Evolutionary conservation across 179 eudicot species (phyloP).

Genomic region (Beta macrorhiza): DNA sequence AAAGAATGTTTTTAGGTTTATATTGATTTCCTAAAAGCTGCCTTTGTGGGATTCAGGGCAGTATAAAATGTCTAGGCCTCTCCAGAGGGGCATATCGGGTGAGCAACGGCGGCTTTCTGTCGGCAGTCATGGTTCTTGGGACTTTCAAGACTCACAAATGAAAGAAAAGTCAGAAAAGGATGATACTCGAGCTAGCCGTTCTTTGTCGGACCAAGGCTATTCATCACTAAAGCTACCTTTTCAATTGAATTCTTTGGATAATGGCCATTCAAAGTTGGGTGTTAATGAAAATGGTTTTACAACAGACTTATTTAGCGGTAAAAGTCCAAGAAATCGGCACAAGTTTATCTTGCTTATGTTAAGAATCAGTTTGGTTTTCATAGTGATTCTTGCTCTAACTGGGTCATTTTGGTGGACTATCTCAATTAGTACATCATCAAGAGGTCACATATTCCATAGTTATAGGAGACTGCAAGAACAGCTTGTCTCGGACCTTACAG

Average conservation of each 20-base stretch:
- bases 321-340: conserved; percentile 53
- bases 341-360: conserved; percentile 60
- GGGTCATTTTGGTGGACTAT: conserved; percentile 95
- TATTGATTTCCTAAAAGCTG: conserved; percentile 7
- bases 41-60: conserved; percentile 28
- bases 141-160: conserved; percentile 64
- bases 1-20: neutral
- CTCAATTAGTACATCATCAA: conserved; percentile 62
- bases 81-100: conserved; percentile 70
- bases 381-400: conserved; percentile 69
- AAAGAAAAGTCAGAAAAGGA: conserved; percentile 77
- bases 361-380: conserved; percentile 64
- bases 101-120: conserved; percentile 63
- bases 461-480: conserved; percentile 84
- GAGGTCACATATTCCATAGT: conserved; percentile 66
- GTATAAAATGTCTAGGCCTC: conserved; percentile 84
- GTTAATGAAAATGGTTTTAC: conserved; percentile 56
- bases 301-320: conserved; percentile 45
- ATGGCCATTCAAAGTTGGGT: conserved; percentile 47
- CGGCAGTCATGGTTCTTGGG: conserved; percentile 52
- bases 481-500: conserved; percentile 75
- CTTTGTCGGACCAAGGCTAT: conserved; percentile 45
- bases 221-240: conserved; percentile 45
- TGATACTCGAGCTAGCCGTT: conserved; percentile 45
- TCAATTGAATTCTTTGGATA: conserved; percentile 47